Base-by-base conservation (phyloP, 345 rosid genomes). In the Raphanus raphanistrum region DNA sequence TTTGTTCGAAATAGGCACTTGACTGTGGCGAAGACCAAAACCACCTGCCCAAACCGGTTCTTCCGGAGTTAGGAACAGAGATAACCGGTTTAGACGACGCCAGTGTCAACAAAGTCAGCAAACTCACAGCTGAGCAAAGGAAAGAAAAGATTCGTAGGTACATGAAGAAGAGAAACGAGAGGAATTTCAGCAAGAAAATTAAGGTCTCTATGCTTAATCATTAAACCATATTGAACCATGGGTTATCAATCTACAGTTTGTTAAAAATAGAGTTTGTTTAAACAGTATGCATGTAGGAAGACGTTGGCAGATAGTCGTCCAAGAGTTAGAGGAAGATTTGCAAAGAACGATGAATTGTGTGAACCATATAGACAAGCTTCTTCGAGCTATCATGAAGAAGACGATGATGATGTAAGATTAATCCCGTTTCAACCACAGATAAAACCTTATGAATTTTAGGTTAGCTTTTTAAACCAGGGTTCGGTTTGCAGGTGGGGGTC, bases 111-210 rank as follows among this genome's bases (percentile, higher is more conserved):
- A 90, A 81, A 73, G 91, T 90, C 5, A 90, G 93, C 1, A 94
- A 89, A 67, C 87, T 94, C 29, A 85, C 98, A 0, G 84, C 86
- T 0, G 97, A 94, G 81, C 92, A 94, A 63, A 87, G 98, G 75
- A 92, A 86, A 79, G 98, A 94, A 84, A 94, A 94, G 85, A 92
- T 94, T 72, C 90, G 85, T 71, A 88, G 96, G 85, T 94, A 92
- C 80, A 84, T 92, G 98, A 94, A 92, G 90, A 94, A 94, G 79
- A 85, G 97, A 74, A 92, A 88, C 72, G 91, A 94, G 72, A 92
- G 98, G 71, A 94, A 94, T 68, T 94, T 94, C 90, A 85, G 92
- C 94, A 94, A 89, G 90, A 94, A 94, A 90, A 94, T 94, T 55
- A 94, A 94, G 96, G 98, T 90, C 3, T 57, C 25, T 75, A 0